These are phyloP conservation scores for Bipolaris cookei DNA, from an alignment of 2,329 filamentous ascomycete genomes.

Conservation along the genomic window DNA sequence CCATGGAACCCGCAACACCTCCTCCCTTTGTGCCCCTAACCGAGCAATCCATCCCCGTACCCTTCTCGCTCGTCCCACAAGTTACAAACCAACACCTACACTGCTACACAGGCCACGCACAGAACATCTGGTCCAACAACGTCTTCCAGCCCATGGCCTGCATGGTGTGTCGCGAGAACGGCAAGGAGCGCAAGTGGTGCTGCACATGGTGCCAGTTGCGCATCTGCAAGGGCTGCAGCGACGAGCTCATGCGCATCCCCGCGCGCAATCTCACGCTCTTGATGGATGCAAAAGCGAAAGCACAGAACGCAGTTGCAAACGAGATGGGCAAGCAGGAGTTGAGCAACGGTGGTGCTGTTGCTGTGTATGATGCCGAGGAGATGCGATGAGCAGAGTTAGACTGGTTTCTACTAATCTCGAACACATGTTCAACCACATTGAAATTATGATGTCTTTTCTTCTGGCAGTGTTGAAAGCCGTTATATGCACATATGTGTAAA, in stretches of 20 bases:
- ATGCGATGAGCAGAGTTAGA: background rate
- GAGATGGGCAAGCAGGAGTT: background rate
- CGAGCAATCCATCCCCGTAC: constrained; percentile 20
- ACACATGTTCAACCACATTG: too few relatives aligned
- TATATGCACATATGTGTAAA: background rate
- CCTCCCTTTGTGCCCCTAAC: constrained; percentile 33
- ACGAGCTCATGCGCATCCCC: constrained; percentile 29
- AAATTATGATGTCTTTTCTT: too few relatives aligned
- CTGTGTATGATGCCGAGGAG: constrained; percentile 4
- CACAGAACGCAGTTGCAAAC: constrained; percentile 8
- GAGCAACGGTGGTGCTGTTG: constrained; percentile 6
- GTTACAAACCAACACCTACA: constrained; percentile 38
- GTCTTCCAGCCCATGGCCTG: constrained; percentile 44
- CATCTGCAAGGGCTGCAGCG: constrained; percentile 41
- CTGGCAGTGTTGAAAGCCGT: too few relatives aligned
- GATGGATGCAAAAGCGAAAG: constrained; percentile 26
- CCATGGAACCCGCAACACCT: constrained; percentile 2
- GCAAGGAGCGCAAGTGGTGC: constrained; percentile 36
- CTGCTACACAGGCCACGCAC: constrained; percentile 44
- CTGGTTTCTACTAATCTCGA: too few relatives aligned
- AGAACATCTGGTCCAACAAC: constrained; percentile 41
- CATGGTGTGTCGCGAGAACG: constrained; percentile 43
- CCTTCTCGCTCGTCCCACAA: constrained; percentile 28
- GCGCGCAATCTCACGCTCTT: constrained; percentile 28
- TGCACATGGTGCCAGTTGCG: constrained; percentile 49